Evolutionary conservation across 208 protist genomes (phyloP).

Genomic region (Strigomonas galati): DNA sequence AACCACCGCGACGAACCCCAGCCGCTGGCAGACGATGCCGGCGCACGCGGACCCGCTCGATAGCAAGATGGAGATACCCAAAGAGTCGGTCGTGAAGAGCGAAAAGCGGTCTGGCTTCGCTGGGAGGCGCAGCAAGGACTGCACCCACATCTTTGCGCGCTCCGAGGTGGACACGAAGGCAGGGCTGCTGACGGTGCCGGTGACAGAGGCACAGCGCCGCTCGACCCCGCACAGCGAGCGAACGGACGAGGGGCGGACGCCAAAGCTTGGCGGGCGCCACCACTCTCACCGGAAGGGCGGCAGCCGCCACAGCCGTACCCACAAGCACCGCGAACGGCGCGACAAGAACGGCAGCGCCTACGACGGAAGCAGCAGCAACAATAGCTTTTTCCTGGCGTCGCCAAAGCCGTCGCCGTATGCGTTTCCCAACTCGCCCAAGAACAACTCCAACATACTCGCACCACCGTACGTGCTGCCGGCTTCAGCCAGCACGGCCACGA

Average conservation of each 20-base stretch:
- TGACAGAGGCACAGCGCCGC: not conserved
- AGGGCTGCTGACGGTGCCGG: not conserved
- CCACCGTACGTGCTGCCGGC: not conserved
- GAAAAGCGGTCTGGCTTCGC: not conserved
- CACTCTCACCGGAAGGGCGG: not conserved
- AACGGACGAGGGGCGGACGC: not conserved
- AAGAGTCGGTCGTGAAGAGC: no score
- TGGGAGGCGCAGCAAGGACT: not conserved
- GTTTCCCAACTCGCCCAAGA: not conserved
- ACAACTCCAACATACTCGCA: not conserved
- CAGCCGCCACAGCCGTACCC: not conserved
- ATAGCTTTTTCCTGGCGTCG: not conserved
- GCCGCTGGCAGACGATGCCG: not conserved
- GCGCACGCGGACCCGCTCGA: not conserved
- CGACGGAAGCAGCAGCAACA: conserved; percentile 4
- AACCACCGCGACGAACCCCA: not conserved
- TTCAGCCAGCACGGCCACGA: not conserved
- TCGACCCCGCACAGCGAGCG: not conserved
- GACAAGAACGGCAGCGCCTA: not conserved
- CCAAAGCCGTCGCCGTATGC: not conserved
- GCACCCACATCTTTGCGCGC: not conserved
- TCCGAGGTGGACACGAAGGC: not conserved
- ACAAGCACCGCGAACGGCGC: not conserved
- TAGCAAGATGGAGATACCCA: no score
- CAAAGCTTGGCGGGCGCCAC: not conserved